These are phyloP conservation scores for Melanomma pulvis-pyrius DNA, from an alignment of 495 filamentous ascomycete species.

Conservation along the genomic window DNA sequence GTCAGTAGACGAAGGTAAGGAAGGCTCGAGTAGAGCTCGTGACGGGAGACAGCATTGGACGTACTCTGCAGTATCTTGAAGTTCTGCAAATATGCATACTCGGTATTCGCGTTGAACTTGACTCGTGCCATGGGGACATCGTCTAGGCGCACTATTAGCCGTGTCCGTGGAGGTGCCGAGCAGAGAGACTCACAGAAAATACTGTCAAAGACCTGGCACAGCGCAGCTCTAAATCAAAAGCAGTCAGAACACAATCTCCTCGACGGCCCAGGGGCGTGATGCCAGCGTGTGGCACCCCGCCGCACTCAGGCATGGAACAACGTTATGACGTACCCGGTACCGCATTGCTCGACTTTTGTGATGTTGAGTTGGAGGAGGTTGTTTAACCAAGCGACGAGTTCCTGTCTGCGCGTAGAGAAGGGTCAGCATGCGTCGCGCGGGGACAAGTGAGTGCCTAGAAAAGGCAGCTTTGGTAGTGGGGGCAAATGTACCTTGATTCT, in stretches of 20 bases:
- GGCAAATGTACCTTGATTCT: constrained; percentile 38
- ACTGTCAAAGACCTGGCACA: constrained; percentile 97
- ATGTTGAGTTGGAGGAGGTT: constrained; percentile 95
- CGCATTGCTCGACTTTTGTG: constrained; percentile 98
- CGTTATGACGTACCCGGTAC: constrained; percentile 76
- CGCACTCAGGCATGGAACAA: constrained; percentile 2
- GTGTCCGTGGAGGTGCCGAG: neutral
- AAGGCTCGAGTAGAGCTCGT: neutral
- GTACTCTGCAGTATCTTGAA: constrained; percentile 95
- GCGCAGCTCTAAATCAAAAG: constrained; percentile 69
- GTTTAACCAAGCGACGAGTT: constrained; percentile 96
- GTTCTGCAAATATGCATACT: constrained; percentile 97
- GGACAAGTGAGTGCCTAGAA: neutral
- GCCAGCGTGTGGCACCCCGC: neutral
- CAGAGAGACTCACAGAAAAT: constrained; percentile 70
- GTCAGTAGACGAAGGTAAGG: constrained; percentile 1
- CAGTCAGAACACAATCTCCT: neutral
- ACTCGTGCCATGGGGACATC: constrained; percentile 95
- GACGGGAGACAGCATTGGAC: constrained; percentile 42
- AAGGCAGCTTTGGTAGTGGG: neutral
- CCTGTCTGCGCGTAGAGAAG: constrained; percentile 65
- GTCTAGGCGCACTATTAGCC: constrained; percentile 50
- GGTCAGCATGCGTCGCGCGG: neutral
- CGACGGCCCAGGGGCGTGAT: neutral
- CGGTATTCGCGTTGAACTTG: constrained; percentile 96